These are phyloP conservation scores for Elasticomyces elasticus DNA, from an alignment of 495 filamentous ascomycete genomes.

Conservation along the genomic window DNA sequence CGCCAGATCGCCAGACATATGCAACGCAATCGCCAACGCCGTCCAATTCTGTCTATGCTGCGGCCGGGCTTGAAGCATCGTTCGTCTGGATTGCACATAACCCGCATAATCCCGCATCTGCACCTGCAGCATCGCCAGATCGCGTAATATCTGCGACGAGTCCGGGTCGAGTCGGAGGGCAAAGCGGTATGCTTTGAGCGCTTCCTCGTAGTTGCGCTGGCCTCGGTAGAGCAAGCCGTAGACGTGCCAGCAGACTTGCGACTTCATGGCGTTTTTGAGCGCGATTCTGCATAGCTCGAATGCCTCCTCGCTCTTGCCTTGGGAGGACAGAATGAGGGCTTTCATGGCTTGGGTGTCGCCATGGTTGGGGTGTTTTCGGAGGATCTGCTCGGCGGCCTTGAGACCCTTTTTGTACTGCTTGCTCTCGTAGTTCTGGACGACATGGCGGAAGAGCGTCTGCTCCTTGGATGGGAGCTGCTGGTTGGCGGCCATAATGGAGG, in stretches of 20 bases:
- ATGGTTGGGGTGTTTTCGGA: conserved; percentile 88
- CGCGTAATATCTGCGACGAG: conserved; percentile 84
- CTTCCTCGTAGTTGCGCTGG: conserved; percentile 94
- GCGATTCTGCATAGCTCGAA: conserved; percentile 87
- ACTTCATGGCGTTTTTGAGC: conserved; percentile 90
- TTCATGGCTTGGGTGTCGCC: conserved; percentile 99
- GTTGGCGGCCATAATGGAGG: conserved; percentile 9
- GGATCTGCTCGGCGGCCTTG: conserved; percentile 87
- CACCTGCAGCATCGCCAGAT: conserved; percentile 83
- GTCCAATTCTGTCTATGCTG: conserved; percentile 88
- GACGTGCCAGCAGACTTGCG: conserved; percentile 98
- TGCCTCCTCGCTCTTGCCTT: conserved; percentile 84
- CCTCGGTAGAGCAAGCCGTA: conserved; percentile 91
- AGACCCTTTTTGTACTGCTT: conserved; percentile 98
- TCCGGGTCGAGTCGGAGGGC: conserved; percentile 87
- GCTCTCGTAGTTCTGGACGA: conserved; percentile 89
- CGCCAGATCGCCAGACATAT: conserved; percentile 70
- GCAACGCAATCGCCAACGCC: conserved; percentile 82
- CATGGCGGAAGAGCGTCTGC: conserved; percentile 79
- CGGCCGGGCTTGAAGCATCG: conserved; percentile 76
- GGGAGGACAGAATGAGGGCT: conserved; percentile 85
- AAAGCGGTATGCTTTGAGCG: conserved; percentile 97
- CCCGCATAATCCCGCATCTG: conserved; percentile 96
- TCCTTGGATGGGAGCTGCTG: conserved; percentile 90
- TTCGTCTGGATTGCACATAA: conserved; percentile 73